Evolutionary conservation across 352 stramenopile genomes (phyloP), one percentile per base, ranked within the genome.

Genomic region (Pythium biforme): DNA sequence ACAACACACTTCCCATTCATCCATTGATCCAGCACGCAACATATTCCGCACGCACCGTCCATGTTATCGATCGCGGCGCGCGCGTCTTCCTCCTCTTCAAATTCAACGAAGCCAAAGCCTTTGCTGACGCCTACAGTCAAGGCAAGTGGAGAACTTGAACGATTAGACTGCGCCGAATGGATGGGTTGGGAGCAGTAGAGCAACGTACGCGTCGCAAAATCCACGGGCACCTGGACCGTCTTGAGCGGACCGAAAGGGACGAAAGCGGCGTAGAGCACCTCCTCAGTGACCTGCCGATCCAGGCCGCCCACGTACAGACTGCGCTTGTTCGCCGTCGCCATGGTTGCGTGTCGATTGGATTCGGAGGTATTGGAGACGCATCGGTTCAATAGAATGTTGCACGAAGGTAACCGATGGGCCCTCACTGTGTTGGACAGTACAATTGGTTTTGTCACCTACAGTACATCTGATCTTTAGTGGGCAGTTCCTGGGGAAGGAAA

Each of bases 31-130:
- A n/a, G n/a, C n/a, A n/a, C n/a, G n/a, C n/a, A n/a, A n/a, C n/a
- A n/a, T n/a, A n/a, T n/a, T n/a, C n/a, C n/a, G n/a, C 10, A 60
- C 22, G 17, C 62, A 83, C 93, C 92, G 62, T 98, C 88, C 92
- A 98, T 98, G 75, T 98, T 98, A 60, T 98, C 96, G 62, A 98
- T 97, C 33, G 94, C 94, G 62, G 92, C 93, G 31, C 68, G 77
- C 3, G 94, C 94, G 59, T 98, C 90, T 2, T 83, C 76, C 31
- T 87, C 75, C 40, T 98, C 86, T 57, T 96, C 90, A 61, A 92
- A 98, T 70, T 98, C 93, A 11, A 98, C 83, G 71, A 98, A 98
- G 10, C 88, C 95, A 67, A 97, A 98, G 39, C 93, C 90, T 70
- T 97, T 97, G 64, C 90, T 79, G 55, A 50, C 74, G 17, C 90